A percentile compares a stretch with the other conserved stretches of the same genome.
Conservation (phyloP, 345 rosid species). For the Ailanthus altissimus region DNA sequence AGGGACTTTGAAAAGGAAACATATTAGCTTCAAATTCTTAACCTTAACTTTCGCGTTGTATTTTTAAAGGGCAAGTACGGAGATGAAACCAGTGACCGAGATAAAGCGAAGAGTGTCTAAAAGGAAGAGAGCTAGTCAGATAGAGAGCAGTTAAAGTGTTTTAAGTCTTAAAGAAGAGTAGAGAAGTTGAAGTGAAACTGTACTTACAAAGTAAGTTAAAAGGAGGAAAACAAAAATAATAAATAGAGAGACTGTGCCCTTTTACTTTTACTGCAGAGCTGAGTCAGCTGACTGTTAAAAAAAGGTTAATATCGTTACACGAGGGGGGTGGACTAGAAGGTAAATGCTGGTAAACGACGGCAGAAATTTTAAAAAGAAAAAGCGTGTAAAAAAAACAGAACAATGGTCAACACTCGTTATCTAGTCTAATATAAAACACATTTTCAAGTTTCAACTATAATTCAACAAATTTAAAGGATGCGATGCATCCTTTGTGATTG, state of each 20-base stretch:
- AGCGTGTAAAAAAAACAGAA: slow-evolving; percentile 2
- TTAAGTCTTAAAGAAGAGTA: not conserved
- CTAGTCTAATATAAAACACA: not conserved
- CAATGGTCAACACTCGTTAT: slow-evolving; percentile 20
- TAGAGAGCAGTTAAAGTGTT: not conserved
- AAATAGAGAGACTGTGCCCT: not conserved
- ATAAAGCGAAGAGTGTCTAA: not conserved
- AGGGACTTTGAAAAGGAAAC: slow-evolving; percentile 33
- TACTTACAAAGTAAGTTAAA: slow-evolving; percentile 10
- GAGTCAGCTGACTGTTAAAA: slow-evolving; percentile 20
- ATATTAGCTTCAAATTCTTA: slow-evolving; percentile 9
- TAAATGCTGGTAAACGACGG: not conserved
- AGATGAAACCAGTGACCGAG: not conserved
- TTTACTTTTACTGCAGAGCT: slow-evolving; percentile 9
- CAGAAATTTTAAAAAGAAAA: not conserved
- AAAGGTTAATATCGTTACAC: slow-evolving; percentile 15
- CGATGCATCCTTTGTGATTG: no score
- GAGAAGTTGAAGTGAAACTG: slow-evolving; percentile 11
- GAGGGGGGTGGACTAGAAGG: slow-evolving; percentile 19
- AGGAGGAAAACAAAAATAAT: no score
- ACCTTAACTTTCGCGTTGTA: no score
- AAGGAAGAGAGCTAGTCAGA: not conserved
- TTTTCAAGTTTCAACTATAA: not conserved
- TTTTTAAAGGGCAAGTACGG: not conserved
- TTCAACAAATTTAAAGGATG: no score